Evolutionary conservation across 1,139 yeast genomes (phyloP), one percentile per base, ranked within the genome.

Genomic region (Kodamaea sp.): DNA sequence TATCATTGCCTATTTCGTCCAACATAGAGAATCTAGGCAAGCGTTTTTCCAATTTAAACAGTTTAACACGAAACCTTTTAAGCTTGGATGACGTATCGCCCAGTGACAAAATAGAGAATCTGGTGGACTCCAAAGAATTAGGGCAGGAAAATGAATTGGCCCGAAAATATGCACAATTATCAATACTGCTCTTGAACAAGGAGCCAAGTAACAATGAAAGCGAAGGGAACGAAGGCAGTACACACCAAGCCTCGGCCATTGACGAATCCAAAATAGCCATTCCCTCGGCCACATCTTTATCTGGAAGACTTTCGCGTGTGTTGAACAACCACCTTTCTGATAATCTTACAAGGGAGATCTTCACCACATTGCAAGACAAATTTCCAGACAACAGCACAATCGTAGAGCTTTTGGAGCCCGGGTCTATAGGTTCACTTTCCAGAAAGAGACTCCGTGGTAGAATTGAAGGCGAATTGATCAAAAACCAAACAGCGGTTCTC

Each of bases 381-480:
- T 41, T 51, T 13, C 32, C 46, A 11, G 40, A 41, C n/a, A 5
- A 14, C 7, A 50, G 57, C n/a, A 24, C 20, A 16, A 13, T 25
- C 13, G 34, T 36, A 11, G 41, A 37, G 9, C 29, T 52, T 25
- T 43, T 51, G 3, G 57, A 53, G 29, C 53, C 59, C 1, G 60
- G 57, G 3, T 43, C 50, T 3, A 44, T 34, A 38, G 51, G 58
- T 24, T 48, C 52, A 11, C 37, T 53, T 16, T 47, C 58, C 4
- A 48, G 61, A 11, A 53, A 39, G 50, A 73, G 78, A 30, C 63
- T 88, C 37, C 69, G 88, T 35, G 79, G 88, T 28, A 78, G 76
- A 33, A 68, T 88, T 11, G 96, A 88, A 49, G 69, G 70, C n/a
- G 89, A 85, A 38, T 64, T 87, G 27, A 64, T 88, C 37, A 77